phyloP scores from a whole-genome alignment of 257 asterid species.

The Coffea eugenioides region DNA sequence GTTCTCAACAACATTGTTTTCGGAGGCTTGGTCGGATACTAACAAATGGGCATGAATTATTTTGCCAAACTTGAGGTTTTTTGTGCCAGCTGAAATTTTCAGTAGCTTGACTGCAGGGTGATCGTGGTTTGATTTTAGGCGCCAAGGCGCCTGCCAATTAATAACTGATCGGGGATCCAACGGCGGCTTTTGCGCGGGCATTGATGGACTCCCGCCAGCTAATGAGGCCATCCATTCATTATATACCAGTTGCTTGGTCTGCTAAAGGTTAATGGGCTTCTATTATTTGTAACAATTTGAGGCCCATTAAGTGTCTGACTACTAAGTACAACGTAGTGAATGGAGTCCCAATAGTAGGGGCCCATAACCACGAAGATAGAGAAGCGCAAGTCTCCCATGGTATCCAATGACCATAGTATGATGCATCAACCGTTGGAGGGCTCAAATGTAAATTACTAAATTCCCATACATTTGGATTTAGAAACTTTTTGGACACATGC shows the following conservation, averaged over 20 bases:
- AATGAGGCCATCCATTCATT: too few species aligned
- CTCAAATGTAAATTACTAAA: too few species aligned
- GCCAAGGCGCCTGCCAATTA: conserved; percentile 20
- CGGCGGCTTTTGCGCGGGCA: not conserved
- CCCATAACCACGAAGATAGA: too few species aligned
- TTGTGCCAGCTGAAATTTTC: conserved; percentile 48
- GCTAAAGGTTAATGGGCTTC: not conserved
- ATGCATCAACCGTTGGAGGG: too few species aligned
- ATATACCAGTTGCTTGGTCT: not conserved
- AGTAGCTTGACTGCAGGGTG: conserved; percentile 36
- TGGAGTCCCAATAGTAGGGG: too few species aligned
- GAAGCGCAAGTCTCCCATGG: too few species aligned
- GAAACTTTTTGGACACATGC: too few species aligned
- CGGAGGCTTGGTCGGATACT: conserved; percentile 40
- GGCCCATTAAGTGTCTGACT: too few species aligned
- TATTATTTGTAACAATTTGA: not conserved
- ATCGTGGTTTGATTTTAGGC: conserved; percentile 11
- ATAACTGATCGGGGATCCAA: not conserved
- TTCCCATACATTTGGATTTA: too few species aligned
- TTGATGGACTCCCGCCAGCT: not conserved
- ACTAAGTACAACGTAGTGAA: too few species aligned
- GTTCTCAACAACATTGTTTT: conserved; percentile 48
- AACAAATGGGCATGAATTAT: conserved; percentile 68
- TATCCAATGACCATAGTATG: too few species aligned
- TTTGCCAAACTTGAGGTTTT: conserved; percentile 54